Base-by-base conservation (phyloP, 192 early-diverging fungal species). In the Backusella australiensis region DNA sequence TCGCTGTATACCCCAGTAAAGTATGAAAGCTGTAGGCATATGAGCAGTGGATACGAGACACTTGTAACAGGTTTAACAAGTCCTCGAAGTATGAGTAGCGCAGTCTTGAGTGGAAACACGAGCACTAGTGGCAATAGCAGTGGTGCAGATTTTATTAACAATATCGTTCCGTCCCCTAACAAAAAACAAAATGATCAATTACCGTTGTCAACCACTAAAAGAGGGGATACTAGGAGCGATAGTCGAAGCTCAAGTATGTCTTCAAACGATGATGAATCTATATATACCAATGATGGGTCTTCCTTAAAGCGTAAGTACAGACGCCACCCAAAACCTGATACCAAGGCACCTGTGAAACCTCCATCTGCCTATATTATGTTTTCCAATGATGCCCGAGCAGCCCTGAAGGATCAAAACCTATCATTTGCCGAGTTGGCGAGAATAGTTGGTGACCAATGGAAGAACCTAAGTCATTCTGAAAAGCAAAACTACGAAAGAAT, bases 351-450 rank as follows among this genome's bases (percentile, higher is more conserved):
- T 11, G 72, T 79, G 6, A 86, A 86, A 39, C 85, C 85, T 11
- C 74, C 76, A 14, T 86, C 85, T 11, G 85, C 85, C 0, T 86
- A 86, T 59, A 85, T 86, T 12, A 79, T 85, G 73, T 85, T 85
- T 53, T 75, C 83, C 6, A 82, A 86, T 42, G 71, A 85, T 26
- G 70, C 85, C 46, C 75, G 85, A 23, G 67, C 73, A 35, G 75
- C 85, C 35, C 52, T 83, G 4, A 68, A 80, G 21, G 72, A 80
- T 32, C 39, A 80, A 41, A 82, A 78, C 41, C 63, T 83, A 32
- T 59, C 75, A 0, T 85, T 85, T 68, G 44, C 81, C 3, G 84
- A 85, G 3, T 69, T 85, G 14, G 84, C 84, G 6, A 85, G 80
- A 38, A 83, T 80, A n/a, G 81, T 85, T 6, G 84, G 81, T 41